Conservation (phyloP, 306 rosid species). For the Leucaena leucocephala region DNA sequence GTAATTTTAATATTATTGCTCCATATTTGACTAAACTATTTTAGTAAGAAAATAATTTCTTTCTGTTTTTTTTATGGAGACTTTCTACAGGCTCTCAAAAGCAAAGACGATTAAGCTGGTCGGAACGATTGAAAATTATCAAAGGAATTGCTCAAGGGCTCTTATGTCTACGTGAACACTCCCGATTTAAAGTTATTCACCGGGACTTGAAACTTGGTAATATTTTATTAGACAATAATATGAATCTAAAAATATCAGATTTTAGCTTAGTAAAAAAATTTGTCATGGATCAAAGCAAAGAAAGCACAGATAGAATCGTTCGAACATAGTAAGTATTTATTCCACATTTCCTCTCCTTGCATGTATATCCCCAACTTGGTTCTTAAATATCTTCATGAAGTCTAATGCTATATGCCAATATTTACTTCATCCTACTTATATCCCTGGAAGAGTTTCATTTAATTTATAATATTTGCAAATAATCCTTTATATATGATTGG, state of each 20-base stretch:
- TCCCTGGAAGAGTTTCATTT: too few species aligned
- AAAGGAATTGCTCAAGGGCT: constrained; percentile 61
- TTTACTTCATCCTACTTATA: too few species aligned
- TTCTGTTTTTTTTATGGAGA: too few species aligned
- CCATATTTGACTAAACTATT: too few species aligned
- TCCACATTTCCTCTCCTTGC: too few species aligned
- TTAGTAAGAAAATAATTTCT: too few species aligned
- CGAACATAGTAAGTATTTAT: constrained; percentile 63
- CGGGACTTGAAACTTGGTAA: constrained; percentile 75
- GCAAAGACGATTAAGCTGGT: constrained; percentile 49
- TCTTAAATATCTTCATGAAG: too few species aligned
- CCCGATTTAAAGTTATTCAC: constrained; percentile 61
- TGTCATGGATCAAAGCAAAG: constrained; percentile 45
- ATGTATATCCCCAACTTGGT: too few species aligned
- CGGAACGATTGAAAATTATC: constrained; percentile 43
- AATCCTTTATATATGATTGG: too few species aligned
- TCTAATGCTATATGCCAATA: too few species aligned
- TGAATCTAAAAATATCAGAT: constrained; percentile 74
- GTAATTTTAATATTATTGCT: too few species aligned
- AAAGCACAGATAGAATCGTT: constrained; percentile 49
- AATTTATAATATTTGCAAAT: too few species aligned
- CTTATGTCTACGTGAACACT: constrained; percentile 71
- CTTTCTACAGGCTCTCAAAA: neutral
- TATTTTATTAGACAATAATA: constrained; percentile 46
- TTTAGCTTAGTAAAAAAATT: constrained; percentile 73